Evolutionary conservation across 805 yeast genomes (phyloP).

Genomic region (Pichia deserticola): DNA sequence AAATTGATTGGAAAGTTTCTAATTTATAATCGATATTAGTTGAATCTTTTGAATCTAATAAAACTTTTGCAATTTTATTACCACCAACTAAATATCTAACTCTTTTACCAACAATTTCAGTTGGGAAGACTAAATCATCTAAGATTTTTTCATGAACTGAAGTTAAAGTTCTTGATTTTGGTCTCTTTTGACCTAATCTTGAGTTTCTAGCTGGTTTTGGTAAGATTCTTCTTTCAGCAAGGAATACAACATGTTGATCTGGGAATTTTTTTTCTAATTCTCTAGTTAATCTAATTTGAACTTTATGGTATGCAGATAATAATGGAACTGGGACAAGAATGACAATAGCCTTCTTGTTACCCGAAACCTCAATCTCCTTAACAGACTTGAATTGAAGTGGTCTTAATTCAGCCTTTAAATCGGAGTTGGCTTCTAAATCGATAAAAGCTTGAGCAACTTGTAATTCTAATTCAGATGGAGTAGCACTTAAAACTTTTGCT

Average conservation of each 20-base stretch:
- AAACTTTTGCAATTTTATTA: constrained; percentile 94
- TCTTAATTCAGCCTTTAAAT: constrained; percentile 96
- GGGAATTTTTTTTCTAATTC: constrained; percentile 99
- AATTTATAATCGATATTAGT: constrained; percentile 96
- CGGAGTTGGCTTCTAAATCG: constrained; percentile 92
- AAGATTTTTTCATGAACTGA: constrained; percentile 98
- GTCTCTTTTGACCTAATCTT: constrained; percentile 96
- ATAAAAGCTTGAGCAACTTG: constrained; percentile 98
- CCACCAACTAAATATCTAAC: constrained; percentile 99
- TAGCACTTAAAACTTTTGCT: constrained; percentile 88
- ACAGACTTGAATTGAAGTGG: constrained; percentile 97
- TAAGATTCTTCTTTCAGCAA: constrained; percentile 98
- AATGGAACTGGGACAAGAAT: constrained; percentile 97
- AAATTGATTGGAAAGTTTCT: constrained; percentile 98
- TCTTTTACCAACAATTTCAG: constrained; percentile 98
- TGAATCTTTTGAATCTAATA: constrained; percentile 96
- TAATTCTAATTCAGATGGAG: constrained; percentile 98
- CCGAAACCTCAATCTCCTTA: constrained; percentile 95
- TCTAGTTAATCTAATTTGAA: constrained; percentile 95
- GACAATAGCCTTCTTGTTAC: constrained; percentile 98
- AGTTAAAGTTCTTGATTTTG: constrained; percentile 98
- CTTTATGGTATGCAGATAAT: constrained; percentile 89
- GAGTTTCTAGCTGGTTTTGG: constrained; percentile 98
- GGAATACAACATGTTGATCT: constrained; percentile 98
- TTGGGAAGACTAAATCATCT: constrained; percentile 99